phyloP scores from a whole-genome alignment of 2,329 filamentous ascomycete genomes.

The Chaetomium globosum region DNA sequence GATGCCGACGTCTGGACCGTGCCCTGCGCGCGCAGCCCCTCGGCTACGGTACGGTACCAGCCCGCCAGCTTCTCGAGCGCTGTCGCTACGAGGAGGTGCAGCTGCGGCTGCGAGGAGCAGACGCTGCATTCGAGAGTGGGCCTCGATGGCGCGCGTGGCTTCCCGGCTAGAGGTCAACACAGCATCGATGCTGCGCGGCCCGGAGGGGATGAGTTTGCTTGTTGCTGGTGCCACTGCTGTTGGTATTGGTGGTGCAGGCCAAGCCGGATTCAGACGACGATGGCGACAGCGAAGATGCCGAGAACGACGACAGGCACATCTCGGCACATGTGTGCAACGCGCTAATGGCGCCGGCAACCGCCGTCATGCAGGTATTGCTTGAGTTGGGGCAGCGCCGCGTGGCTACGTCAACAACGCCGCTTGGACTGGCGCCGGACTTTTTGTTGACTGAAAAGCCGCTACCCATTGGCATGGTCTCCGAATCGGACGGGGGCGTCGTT shows the following conservation, averaged over 20 bases:
- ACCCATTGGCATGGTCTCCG: not conserved
- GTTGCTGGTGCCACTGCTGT: not conserved
- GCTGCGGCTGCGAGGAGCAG: not conserved
- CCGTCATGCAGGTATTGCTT: not conserved
- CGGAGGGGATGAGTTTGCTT: not conserved
- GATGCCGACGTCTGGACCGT: too few species aligned
- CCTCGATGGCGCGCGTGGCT: not conserved
- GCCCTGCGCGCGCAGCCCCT: not conserved
- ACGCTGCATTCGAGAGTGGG: not conserved
- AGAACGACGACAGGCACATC: not conserved
- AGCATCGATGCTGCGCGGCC: not conserved
- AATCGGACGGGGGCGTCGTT: not conserved
- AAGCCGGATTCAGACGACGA: not conserved
- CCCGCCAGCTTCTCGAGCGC: conserved; percentile 1
- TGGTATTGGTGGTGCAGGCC: not conserved
- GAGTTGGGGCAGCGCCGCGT: not conserved
- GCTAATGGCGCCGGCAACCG: not conserved
- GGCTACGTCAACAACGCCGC: not conserved
- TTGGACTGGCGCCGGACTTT: not conserved
- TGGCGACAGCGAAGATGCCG: not conserved
- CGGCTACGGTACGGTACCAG: not conserved
- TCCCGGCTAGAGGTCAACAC: not conserved
- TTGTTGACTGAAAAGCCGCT: not conserved
- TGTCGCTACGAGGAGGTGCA: conserved; percentile 1
- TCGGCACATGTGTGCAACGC: not conserved